Evolutionary conservation across 208 protist species (phyloP).

Genomic region (Tritrichomonas foetus): DNA sequence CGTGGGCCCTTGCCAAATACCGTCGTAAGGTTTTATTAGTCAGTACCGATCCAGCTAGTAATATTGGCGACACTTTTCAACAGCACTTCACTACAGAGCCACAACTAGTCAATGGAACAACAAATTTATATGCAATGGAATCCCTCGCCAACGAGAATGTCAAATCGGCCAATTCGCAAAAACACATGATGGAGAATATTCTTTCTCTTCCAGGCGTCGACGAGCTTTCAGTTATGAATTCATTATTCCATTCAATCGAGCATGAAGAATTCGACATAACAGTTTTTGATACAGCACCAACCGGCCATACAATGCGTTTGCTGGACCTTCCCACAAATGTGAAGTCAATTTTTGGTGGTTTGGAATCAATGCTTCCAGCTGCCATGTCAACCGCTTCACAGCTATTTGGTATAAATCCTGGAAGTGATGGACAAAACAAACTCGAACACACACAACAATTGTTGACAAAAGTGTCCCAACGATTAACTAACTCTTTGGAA

Average conservation of each 20-base stretch:
- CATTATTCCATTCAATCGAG: constrained; percentile 80
- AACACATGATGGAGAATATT: neutral
- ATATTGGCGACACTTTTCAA: constrained; percentile 38
- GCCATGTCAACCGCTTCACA: neutral
- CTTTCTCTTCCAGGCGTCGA: constrained; percentile 86
- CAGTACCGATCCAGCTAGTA: constrained; percentile 39
- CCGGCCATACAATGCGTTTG: constrained; percentile 78
- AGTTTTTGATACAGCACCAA: constrained; percentile 98
- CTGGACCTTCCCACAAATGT: constrained; percentile 7
- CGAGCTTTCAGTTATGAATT: constrained; percentile 87
- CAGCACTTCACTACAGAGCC: constrained; percentile 31
- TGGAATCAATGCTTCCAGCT: neutral
- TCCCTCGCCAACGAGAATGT: neutral
- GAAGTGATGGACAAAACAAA: neutral
- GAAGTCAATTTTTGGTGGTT: neutral
- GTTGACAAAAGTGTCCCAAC: constrained; percentile 42
- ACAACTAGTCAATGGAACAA: neutral
- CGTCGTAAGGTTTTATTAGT: constrained; percentile 29
- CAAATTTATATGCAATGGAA: constrained; percentile 42
- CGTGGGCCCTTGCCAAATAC: neutral
- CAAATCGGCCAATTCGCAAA: neutral
- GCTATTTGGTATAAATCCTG: neutral
- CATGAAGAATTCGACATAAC: constrained; percentile 77
- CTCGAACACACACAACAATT: neutral
- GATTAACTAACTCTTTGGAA: constrained; percentile 57